These are phyloP conservation scores for Xerocomus potaroensis DNA, from an alignment of 768 basidiomycete species.

Conservation along the genomic window DNA sequence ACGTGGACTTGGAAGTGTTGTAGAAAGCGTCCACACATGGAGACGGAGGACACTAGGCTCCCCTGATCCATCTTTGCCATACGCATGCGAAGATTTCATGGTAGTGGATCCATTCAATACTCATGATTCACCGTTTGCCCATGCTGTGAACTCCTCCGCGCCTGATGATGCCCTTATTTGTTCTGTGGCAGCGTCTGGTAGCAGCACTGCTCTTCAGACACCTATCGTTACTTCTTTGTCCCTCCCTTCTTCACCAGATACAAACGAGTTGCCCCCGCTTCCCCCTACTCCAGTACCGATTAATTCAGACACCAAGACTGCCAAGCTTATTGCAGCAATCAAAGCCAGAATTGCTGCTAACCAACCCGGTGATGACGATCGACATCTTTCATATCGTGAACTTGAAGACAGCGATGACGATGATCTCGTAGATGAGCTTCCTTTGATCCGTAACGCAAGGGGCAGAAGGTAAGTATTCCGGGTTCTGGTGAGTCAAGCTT, in stretches of 20 bases:
- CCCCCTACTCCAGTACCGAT: conserved; percentile 32
- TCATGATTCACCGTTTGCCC: conserved; percentile 7
- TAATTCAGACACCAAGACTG: conserved; percentile 42
- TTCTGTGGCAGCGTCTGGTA: conserved; percentile 2
- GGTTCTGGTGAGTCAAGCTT: background rate
- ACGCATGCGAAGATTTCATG: conserved; percentile 11
- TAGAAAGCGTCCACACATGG: conserved; percentile 43
- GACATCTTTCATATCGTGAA: conserved; percentile 35
- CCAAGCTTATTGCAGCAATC: conserved; percentile 58
- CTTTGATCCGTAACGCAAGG: conserved; percentile 5
- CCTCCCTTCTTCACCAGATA: conserved; percentile 24
- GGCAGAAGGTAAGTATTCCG: conserved; percentile 8
- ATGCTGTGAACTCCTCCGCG: background rate
- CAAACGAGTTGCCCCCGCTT: conserved; percentile 17
- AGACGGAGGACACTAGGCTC: conserved; percentile 29
- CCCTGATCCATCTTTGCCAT: conserved; percentile 4
- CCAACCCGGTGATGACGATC: conserved; percentile 42
- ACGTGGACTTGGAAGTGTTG: conserved; percentile 29
- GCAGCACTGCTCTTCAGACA: conserved; percentile 8
- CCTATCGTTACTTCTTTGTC: conserved; percentile 8
- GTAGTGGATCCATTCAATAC: conserved; percentile 12
- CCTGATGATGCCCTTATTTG: conserved; percentile 8
- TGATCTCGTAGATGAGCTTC: conserved; percentile 29
- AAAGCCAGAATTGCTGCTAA: conserved; percentile 54
- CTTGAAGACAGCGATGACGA: conserved; percentile 54